Evolutionary conservation across 2,329 filamentous ascomycete species (phyloP).

Genomic region (Colletotrichum phormii): DNA sequence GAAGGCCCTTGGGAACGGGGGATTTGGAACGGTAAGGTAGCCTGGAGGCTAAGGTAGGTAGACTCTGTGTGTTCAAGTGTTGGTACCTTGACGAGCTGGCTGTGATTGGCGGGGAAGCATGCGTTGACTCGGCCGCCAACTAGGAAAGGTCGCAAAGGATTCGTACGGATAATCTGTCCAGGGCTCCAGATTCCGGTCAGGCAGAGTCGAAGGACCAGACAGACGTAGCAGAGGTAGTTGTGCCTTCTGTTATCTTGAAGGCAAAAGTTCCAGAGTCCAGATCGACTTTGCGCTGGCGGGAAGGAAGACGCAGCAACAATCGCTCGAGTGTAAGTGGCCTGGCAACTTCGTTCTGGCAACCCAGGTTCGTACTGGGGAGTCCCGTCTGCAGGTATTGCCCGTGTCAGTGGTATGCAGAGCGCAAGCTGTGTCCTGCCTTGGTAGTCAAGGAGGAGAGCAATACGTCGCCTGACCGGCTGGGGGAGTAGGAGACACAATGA

Average conservation of each 20-base stretch:
- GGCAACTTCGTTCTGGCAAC: background rate
- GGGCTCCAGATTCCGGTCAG: background rate
- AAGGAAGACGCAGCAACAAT: background rate
- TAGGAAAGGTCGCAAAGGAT: background rate
- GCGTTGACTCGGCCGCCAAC: constrained; percentile 26
- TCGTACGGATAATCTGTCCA: background rate
- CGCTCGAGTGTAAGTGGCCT: background rate
- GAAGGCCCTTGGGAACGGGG: constrained; percentile 8
- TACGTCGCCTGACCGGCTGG: constrained; percentile 2
- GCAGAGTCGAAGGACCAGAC: background rate
- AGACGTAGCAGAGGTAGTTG: background rate
- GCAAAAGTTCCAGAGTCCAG: background rate
- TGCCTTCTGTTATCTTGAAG: background rate
- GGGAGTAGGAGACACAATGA: background rate
- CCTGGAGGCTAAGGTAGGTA: no score
- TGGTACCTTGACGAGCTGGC: background rate
- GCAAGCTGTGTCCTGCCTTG: constrained; percentile 26
- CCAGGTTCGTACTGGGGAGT: no score
- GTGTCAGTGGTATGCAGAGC: constrained; percentile 6
- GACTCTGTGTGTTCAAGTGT: background rate
- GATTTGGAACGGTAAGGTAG: background rate
- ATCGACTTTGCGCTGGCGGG: background rate
- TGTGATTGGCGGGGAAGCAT: constrained; percentile 23
- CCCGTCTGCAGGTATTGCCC: background rate
- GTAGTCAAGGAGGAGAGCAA: constrained; percentile 21